phyloP scores from a whole-genome alignment of 2,329 filamentous ascomycete species.

The Pestalotiopsis sp. region DNA sequence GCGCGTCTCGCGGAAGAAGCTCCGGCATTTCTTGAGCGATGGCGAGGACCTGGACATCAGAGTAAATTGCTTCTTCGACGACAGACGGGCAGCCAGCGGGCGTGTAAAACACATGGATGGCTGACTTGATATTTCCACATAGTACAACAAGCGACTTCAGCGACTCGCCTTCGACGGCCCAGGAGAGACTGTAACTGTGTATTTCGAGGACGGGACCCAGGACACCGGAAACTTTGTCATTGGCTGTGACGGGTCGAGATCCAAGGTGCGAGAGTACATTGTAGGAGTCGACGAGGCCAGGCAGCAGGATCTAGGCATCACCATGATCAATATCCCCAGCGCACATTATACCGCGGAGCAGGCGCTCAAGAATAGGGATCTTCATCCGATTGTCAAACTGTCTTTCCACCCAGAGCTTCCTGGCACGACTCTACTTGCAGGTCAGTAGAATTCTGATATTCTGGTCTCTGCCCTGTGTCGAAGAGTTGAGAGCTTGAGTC shows the following conservation, averaged over 20 bases:
- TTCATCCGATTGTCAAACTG: background rate
- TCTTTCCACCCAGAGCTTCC: background rate
- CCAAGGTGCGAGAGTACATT: conserved; percentile 3
- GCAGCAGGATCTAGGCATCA: background rate
- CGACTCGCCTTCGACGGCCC: background rate
- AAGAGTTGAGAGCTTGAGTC: background rate
- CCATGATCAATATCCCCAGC: background rate
- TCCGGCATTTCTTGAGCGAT: background rate
- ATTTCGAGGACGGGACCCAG: background rate
- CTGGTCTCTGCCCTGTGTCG: background rate
- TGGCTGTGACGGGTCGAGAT: background rate
- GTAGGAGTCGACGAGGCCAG: background rate
- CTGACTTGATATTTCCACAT: no score
- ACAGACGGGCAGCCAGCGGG: background rate
- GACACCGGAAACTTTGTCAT: background rate
- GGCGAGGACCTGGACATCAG: background rate
- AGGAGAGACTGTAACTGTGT: background rate
- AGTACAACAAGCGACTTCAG: background rate
- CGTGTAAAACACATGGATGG: background rate
- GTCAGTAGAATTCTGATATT: background rate
- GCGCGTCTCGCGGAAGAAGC: background rate
- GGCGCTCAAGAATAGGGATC: background rate
- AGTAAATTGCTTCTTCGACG: background rate
- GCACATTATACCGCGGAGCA: background rate
- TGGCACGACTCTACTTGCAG: background rate